These are phyloP conservation scores for Fusarium incarnatum DNA, from an alignment of 2,329 filamentous ascomycete genomes.

Conservation along the genomic window DNA sequence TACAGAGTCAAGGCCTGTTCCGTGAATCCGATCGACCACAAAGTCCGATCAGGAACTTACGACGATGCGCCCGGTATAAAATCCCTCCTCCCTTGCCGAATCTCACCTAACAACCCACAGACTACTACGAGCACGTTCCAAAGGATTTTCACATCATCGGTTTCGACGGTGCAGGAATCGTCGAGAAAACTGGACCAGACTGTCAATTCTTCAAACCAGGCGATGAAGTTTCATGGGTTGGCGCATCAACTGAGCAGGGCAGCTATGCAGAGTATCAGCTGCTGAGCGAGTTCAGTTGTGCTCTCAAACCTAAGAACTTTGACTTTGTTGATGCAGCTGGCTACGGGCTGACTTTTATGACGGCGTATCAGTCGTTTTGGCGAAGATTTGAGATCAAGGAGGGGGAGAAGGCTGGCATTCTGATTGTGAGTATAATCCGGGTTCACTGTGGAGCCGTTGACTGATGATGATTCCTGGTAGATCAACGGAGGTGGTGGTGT, in stretches of 20 bases:
- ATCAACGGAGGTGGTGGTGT: slow-evolving; percentile 3
- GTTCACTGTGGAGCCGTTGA: no score
- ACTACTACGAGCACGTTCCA: not conserved
- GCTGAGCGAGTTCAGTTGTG: not conserved
- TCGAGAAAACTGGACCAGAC: not conserved
- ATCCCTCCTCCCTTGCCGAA: no score
- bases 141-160: not conserved
- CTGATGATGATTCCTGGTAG: not conserved
- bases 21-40: slow-evolving; percentile 2
- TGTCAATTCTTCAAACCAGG: slow-evolving; percentile 1
- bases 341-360: not conserved
- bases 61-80: not conserved
- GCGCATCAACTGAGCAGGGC: not conserved
- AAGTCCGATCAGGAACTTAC: not conserved
- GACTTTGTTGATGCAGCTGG: not conserved
- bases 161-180: not conserved
- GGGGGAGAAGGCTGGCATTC: not conserved
- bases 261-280: slow-evolving; percentile 3
- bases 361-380: not conserved
- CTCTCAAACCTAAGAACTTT: not conserved
- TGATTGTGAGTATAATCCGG: not conserved
- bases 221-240: not conserved
- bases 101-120: not conserved
- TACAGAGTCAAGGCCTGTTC: not conserved
- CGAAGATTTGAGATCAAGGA: not conserved